These are phyloP conservation scores for Paralagenidium karlingii DNA, from an alignment of 352 stramenopile genomes.

Conservation along the genomic window DNA sequence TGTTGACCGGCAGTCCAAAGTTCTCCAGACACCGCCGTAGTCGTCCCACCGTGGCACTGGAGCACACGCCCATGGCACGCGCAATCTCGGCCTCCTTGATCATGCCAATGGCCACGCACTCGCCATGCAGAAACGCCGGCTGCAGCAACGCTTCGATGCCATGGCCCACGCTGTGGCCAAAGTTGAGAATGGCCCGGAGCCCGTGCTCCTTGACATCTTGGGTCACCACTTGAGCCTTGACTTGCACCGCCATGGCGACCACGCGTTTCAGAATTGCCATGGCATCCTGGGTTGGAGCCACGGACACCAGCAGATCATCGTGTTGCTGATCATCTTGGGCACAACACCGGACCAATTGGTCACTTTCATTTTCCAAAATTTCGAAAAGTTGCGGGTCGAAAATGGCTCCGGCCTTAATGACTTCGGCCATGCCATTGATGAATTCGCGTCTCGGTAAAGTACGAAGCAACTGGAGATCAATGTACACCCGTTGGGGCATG, in stretches of 20 bases:
- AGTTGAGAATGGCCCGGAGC: slow-evolving; percentile 94
- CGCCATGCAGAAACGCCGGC: slow-evolving; percentile 93
- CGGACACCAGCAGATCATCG: slow-evolving; percentile 32
- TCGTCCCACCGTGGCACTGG: slow-evolving; percentile 51
- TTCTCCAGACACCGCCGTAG: slow-evolving; percentile 53
- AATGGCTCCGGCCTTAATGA: slow-evolving; percentile 98
- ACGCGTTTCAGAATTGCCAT: slow-evolving; percentile 58
- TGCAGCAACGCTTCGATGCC: slow-evolving; percentile 94
- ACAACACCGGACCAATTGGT: slow-evolving; percentile 24
- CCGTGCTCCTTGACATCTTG: slow-evolving; percentile 93
- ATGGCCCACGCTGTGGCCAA: slow-evolving; percentile 98
- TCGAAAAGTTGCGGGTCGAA: slow-evolving; percentile 90
- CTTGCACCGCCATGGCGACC: slow-evolving; percentile 57
- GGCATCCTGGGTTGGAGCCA: slow-evolving; percentile 13
- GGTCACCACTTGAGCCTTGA: slow-evolving; percentile 95
- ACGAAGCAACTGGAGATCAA: slow-evolving; percentile 88
- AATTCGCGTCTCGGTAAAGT: slow-evolving; percentile 96
- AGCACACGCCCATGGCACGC: slow-evolving; percentile 57
- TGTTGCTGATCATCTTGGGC: slow-evolving; percentile 1
- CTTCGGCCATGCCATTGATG: slow-evolving; percentile 89
- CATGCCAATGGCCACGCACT: slow-evolving; percentile 95
- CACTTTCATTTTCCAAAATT: slow-evolving; percentile 87
- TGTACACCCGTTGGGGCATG: slow-evolving; percentile 95
- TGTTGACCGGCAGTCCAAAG: slow-evolving; percentile 52
- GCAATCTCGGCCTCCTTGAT: slow-evolving; percentile 94